These are phyloP conservation scores for Fusarium anguioides DNA, from an alignment of 2,329 filamentous ascomycete genomes.

Conservation along the genomic window DNA sequence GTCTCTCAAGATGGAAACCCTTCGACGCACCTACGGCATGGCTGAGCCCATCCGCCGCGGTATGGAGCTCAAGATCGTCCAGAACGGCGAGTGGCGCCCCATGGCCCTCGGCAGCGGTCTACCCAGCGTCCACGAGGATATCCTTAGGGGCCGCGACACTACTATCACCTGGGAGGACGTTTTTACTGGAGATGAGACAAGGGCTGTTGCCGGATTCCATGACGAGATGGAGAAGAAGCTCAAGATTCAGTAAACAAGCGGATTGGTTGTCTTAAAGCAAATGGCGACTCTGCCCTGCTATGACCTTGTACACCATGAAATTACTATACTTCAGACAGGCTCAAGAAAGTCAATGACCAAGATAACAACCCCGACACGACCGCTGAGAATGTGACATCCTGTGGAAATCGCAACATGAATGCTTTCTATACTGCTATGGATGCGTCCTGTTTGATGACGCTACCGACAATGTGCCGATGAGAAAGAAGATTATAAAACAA, in stretches of 20 bases:
- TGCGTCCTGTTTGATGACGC: conserved; percentile 25
- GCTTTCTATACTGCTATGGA: conserved; percentile 51
- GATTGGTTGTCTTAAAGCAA: conserved; percentile 1
- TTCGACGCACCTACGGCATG: conserved; percentile 89
- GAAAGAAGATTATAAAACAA: conserved; percentile 33
- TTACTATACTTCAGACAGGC: conserved; percentile 35
- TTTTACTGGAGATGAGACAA: conserved; percentile 81
- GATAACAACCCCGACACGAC: background rate
- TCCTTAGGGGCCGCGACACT: conserved; percentile 81
- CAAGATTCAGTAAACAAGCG: conserved; percentile 68
- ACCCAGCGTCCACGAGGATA: conserved; percentile 85
- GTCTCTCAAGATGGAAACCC: conserved; percentile 84
- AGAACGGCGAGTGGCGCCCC: conserved; percentile 83
- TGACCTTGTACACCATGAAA: conserved; percentile 27
- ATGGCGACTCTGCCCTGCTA: background rate
- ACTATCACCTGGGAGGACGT: conserved; percentile 94
- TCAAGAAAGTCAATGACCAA: conserved; percentile 5
- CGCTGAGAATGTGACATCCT: conserved; percentile 10
- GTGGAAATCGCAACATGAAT: conserved; percentile 24
- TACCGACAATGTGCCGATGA: conserved; percentile 22
- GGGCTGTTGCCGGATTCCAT: conserved; percentile 78
- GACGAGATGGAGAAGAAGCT: conserved; percentile 94
- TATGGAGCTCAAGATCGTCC: conserved; percentile 94
- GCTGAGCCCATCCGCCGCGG: conserved; percentile 90
- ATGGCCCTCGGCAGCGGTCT: conserved; percentile 70